Percentiles rank a stretch among this genome's conserved stretches.
These are phyloP conservation scores for Cadophora malorum DNA, from an alignment of 2,329 filamentous ascomycete species.

Conservation along the genomic window DNA sequence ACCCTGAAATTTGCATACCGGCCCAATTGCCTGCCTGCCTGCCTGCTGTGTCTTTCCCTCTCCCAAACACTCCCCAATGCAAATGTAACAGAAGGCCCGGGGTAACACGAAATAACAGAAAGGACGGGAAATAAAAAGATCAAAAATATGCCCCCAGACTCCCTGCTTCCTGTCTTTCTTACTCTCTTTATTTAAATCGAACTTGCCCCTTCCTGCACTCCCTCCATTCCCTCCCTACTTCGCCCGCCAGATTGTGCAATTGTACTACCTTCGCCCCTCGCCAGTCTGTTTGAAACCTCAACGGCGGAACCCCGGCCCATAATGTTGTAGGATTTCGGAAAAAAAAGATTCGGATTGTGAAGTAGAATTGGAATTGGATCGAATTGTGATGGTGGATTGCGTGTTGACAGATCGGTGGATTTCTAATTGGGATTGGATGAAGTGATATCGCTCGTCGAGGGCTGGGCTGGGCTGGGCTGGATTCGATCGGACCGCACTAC, in stretches of 20 bases:
- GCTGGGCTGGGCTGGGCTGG: not conserved
- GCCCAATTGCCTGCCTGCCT: not conserved
- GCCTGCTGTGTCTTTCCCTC: not conserved
- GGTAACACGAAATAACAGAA: not conserved
- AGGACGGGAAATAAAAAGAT: not conserved
- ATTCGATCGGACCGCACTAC: conserved; percentile 46
- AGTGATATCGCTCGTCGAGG: not conserved
- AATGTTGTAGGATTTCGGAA: conserved; percentile 6
- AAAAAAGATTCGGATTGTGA: conserved; percentile 1
- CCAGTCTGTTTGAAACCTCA: not conserved
- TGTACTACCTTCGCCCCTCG: not conserved
- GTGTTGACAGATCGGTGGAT: conserved; percentile 13
- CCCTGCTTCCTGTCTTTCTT: conserved; percentile 6
- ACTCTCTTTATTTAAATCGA: conserved; percentile 7
- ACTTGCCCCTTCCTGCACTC: not conserved
- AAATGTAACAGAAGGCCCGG: not conserved
- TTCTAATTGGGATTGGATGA: not conserved
- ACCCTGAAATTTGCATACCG: not conserved
- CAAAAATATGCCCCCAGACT: conserved; percentile 17
- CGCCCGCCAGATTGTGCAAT: not conserved
- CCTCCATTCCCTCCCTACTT: not conserved
- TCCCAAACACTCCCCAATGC: not conserved
- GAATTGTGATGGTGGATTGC: not conserved
- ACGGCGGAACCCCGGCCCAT: too few relatives aligned
- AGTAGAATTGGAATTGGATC: conserved; percentile 7